These are phyloP conservation scores for Megacollybia marginata DNA, from an alignment of 768 basidiomycete species.

Conservation along the genomic window DNA sequence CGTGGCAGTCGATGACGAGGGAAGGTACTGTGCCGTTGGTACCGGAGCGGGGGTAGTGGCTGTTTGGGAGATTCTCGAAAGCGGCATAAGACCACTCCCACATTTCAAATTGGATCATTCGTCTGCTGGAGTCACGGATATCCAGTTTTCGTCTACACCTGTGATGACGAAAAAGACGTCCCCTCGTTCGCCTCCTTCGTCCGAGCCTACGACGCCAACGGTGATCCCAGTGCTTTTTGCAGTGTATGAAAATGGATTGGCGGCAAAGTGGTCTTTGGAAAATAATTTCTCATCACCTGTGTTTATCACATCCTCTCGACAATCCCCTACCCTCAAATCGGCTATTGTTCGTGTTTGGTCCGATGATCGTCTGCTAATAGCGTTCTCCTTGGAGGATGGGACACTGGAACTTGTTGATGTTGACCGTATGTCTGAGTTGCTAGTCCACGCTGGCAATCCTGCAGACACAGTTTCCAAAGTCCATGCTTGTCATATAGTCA, in stretches of 20 bases:
- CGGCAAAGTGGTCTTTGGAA: constrained; percentile 44
- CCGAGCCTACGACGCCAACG: constrained; percentile 25
- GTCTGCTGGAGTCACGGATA: constrained; percentile 43
- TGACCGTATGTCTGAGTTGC: constrained; percentile 32
- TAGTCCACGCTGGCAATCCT: constrained; percentile 52
- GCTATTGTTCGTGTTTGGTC: constrained; percentile 41
- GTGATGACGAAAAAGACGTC: constrained; percentile 3
- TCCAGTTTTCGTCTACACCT: constrained; percentile 37
- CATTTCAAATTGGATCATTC: constrained; percentile 34
- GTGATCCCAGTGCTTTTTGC: constrained; percentile 32
- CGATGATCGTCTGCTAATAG: constrained; percentile 41
- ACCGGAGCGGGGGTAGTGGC: constrained; percentile 60
- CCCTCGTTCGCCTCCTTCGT: constrained; percentile 13
- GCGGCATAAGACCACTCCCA: constrained; percentile 27
- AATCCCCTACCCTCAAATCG: constrained; percentile 36
- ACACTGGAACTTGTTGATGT: constrained; percentile 55
- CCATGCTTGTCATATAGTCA: constrained; percentile 43
- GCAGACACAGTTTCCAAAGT: constrained; percentile 45
- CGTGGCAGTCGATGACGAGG: constrained; percentile 55
- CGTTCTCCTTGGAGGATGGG: constrained; percentile 61
- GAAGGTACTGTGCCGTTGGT: constrained; percentile 62
- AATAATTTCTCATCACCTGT: constrained; percentile 21
- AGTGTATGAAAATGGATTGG: constrained; percentile 53
- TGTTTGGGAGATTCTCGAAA: constrained; percentile 49
- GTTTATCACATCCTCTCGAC: constrained; percentile 37